Evolutionary conservation across 352 stramenopile species (phyloP).

Genomic region (Phytophthora sansomeana): DNA sequence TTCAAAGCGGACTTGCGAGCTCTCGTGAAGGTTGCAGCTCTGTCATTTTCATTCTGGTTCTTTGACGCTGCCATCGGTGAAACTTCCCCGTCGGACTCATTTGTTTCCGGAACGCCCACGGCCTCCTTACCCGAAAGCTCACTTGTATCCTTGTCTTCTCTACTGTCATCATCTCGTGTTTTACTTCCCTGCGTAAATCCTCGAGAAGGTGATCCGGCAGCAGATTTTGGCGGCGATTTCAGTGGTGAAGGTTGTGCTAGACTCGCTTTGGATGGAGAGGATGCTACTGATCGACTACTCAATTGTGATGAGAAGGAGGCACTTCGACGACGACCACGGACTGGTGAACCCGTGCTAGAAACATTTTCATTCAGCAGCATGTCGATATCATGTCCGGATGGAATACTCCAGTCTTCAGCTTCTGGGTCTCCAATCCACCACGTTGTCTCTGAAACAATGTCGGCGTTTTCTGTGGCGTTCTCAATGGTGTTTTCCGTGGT

Average conservation of each 20-base stretch:
- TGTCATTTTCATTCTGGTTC: conserved; percentile 28
- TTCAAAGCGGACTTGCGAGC: conserved; percentile 61
- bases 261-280: conserved; percentile 19
- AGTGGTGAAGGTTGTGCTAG: conserved; percentile 20
- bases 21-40: conserved; percentile 9
- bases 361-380: background rate
- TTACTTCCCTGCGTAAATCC: background rate
- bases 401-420: background rate
- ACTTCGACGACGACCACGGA: background rate
- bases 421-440: conserved; percentile 25
- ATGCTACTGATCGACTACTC: background rate
- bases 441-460: conserved; percentile 7
- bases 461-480: too few relatives aligned
- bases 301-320: conserved; percentile 14
- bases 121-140: background rate
- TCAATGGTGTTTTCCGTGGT: background rate
- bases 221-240: conserved; percentile 10
- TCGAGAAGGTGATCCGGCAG: background rate
- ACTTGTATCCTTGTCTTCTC: background rate
- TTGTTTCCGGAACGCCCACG: conserved; percentile 8
- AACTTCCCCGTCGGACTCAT: conserved; percentile 10
- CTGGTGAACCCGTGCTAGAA: background rate
- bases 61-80: background rate
- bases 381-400: conserved; percentile 1
- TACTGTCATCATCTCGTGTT: background rate